These are phyloP conservation scores for Hyphopichia buzzinii DNA, from an alignment of 1,139 yeast species.

Conservation along the genomic window DNA sequence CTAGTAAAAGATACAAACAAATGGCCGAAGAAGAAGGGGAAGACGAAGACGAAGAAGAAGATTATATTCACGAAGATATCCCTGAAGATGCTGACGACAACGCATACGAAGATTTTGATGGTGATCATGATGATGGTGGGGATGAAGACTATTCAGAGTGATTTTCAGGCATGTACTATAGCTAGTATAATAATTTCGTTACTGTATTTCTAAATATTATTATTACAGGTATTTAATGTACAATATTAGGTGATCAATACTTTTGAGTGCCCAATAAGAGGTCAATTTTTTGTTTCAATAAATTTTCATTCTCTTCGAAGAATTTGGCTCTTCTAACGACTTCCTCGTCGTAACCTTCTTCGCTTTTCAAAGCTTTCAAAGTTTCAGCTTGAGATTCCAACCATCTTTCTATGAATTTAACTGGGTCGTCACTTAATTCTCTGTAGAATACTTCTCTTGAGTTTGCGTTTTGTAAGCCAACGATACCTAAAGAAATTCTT, in stretches of 20 bases:
- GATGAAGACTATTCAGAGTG: slow-evolving; percentile 11
- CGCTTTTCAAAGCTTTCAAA: slow-evolving; percentile 74
- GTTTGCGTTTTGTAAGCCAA: slow-evolving; percentile 60
- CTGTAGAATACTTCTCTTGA: slow-evolving; percentile 59
- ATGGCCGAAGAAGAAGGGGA: slow-evolving; percentile 13
- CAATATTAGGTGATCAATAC: not conserved
- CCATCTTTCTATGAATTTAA: slow-evolving; percentile 70
- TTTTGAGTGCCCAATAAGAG: slow-evolving; percentile 49
- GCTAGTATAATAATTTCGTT: not conserved
- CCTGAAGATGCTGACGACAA: slow-evolving; percentile 13
- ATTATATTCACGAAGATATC: slow-evolving; percentile 12
- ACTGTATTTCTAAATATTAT: not conserved
- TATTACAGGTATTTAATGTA: slow-evolving; percentile 1
- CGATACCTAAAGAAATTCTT: slow-evolving; percentile 60
- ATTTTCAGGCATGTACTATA: not conserved
- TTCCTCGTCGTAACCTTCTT: slow-evolving; percentile 90
- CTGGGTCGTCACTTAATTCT: slow-evolving; percentile 74
- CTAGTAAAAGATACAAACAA: slow-evolving; percentile 5
- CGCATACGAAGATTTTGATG: slow-evolving; percentile 17
- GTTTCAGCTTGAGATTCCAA: slow-evolving; percentile 72
- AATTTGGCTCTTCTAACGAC: slow-evolving; percentile 79
- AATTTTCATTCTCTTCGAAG: slow-evolving; percentile 65
- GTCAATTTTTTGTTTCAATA: slow-evolving; percentile 74
- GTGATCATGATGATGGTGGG: slow-evolving; percentile 11
- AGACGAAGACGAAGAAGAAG: slow-evolving; percentile 4